A percentile compares a stretch with the other conserved stretches of the same genome.
Conservation (phyloP, 352 stramenopile genomes). For the Peronosclerospora sorghi region DNA sequence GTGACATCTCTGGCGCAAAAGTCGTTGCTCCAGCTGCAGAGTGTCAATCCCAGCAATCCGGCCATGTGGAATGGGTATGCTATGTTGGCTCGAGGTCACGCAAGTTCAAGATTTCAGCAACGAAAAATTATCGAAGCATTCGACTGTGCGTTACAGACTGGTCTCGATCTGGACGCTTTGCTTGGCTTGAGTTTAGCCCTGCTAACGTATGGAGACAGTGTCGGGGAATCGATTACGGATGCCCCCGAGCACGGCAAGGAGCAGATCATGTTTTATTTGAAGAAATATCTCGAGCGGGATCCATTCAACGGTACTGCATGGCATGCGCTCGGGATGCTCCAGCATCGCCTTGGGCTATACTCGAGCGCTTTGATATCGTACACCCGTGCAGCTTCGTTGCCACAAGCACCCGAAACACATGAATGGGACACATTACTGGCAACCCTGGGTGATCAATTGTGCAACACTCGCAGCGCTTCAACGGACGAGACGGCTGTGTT, state of each 20-base stretch:
- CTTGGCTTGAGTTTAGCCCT: conserved; percentile 42
- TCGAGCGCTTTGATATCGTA: conserved; percentile 30
- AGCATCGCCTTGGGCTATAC: conserved; percentile 46
- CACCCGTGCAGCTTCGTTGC: conserved; percentile 11
- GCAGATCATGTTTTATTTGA: conserved; percentile 58
- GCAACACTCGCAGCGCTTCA: neutral
- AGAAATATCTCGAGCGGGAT: conserved; percentile 75
- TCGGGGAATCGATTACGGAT: conserved; percentile 13
- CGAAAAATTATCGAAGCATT: conserved; percentile 61
- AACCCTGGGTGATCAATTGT: conserved; percentile 12
- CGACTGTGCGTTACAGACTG: conserved; percentile 61
- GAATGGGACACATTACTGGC: conserved; percentile 34
- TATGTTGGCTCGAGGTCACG: conserved; percentile 50
- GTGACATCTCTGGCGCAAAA: conserved; percentile 46
- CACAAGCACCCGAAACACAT: conserved; percentile 8
- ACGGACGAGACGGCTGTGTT: conserved; percentile 9
- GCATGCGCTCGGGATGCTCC: conserved; percentile 50
- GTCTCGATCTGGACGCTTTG: conserved; percentile 62
- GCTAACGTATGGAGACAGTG: conserved; percentile 11
- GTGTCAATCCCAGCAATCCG: conserved; percentile 68
- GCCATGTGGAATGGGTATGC: conserved; percentile 84
- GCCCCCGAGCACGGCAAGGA: conserved; percentile 16
- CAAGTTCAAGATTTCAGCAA: conserved; percentile 20
- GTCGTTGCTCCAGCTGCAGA: conserved; percentile 73
- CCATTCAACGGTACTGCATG: conserved; percentile 41